Percentiles rank a stretch among this genome's conserved stretches.
These are phyloP conservation scores for Echites panduratus DNA, from an alignment of 257 asterid species.

Conservation along the genomic window DNA sequence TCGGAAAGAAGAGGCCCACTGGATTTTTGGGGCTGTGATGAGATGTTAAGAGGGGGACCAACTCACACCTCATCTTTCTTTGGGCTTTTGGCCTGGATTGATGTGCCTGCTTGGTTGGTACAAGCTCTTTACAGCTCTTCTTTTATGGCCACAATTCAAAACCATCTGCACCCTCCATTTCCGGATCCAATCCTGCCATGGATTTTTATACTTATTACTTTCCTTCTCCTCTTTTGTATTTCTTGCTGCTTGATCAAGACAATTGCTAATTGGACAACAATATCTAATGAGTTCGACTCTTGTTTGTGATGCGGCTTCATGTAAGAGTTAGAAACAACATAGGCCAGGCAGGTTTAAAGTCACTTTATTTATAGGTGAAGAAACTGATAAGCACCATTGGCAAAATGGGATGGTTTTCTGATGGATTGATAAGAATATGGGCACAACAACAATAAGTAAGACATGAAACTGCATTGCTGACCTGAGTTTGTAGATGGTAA, in stretches of 20 bases:
- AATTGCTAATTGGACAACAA: too few relatives aligned
- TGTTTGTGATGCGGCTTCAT: too few relatives aligned
- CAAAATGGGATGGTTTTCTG: neutral
- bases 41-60: conserved; percentile 29
- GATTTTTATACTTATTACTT: too few relatives aligned
- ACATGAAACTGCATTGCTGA: neutral
- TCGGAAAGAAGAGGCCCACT: conserved; percentile 22
- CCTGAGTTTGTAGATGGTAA: neutral
- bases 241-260: too few relatives aligned
- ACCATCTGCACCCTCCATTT: conserved; percentile 2
- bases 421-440: too few relatives aligned
- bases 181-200: neutral
- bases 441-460: too few relatives aligned
- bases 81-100: conserved; percentile 13
- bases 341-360: too few relatives aligned
- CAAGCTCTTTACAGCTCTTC: neutral
- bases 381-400: too few relatives aligned
- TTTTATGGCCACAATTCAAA: neutral
- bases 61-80: conserved; percentile 11
- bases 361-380: too few relatives aligned
- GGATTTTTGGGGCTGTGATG: conserved; percentile 3
- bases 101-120: neutral
- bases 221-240: too few relatives aligned
- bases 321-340: too few relatives aligned
- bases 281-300: too few relatives aligned